Evolutionary conservation across 2,329 filamentous ascomycete species (phyloP).

Genomic region (Talaromyces amestolkiae): DNA sequence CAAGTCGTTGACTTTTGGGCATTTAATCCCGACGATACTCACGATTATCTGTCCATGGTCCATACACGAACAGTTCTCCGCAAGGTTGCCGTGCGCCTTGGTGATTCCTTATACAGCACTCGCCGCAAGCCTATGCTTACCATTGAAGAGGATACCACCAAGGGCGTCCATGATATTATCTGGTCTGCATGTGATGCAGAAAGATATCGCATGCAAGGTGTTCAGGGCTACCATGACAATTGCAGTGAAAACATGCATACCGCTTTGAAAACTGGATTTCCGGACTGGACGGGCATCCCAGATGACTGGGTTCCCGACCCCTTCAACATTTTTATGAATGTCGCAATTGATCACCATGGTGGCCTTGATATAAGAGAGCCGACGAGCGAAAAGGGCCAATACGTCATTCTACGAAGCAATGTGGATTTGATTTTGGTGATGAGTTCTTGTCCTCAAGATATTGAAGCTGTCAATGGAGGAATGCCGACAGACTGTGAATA

Average conservation of each 20-base stretch:
- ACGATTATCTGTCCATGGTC: slow-evolving; percentile 40
- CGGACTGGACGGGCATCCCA: slow-evolving; percentile 20
- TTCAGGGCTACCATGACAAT: slow-evolving; percentile 40
- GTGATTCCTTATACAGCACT: slow-evolving; percentile 39
- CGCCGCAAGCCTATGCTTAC: slow-evolving; percentile 38
- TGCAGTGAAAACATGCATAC: slow-evolving; percentile 42
- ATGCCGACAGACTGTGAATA: slow-evolving; percentile 31
- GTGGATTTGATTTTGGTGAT: slow-evolving; percentile 40
- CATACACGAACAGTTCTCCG: slow-evolving; percentile 37
- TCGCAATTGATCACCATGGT: slow-evolving; percentile 37
- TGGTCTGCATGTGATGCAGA: slow-evolving; percentile 43
- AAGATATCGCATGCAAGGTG: slow-evolving; percentile 40
- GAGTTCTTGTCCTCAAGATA: slow-evolving; percentile 46
- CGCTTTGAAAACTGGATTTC: slow-evolving; percentile 21
- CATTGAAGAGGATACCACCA: slow-evolving; percentile 38
- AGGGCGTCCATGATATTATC: slow-evolving; percentile 41
- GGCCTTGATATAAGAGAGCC: slow-evolving; percentile 34
- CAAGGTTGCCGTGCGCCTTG: slow-evolving; percentile 29
- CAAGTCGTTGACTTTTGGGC: slow-evolving; percentile 54
- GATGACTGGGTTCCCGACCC: slow-evolving; percentile 41
- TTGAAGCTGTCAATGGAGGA: slow-evolving; percentile 39
- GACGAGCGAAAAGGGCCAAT: slow-evolving; percentile 36
- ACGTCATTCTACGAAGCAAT: slow-evolving; percentile 37
- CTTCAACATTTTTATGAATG: slow-evolving; percentile 48
- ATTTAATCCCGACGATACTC: slow-evolving; percentile 38